phyloP scores from a whole-genome alignment of 1,284 basidiomycete species.

The Ustilago trichophora region DNA sequence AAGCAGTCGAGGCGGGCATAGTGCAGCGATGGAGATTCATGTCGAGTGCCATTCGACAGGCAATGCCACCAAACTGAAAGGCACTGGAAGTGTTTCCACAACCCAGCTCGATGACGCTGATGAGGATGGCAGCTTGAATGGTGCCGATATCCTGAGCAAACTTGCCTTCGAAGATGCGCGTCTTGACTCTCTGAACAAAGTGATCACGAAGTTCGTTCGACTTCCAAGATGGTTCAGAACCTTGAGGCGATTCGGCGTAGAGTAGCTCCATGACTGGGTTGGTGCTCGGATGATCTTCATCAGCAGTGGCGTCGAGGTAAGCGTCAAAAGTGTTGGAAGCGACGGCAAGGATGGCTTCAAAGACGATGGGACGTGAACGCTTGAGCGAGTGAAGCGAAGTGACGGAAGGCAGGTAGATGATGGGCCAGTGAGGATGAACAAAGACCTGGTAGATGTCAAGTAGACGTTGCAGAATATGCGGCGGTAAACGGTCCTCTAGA shows the following conservation, averaged over 20 bases:
- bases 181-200: constrained; percentile 39
- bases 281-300: constrained; percentile 7
- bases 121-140: constrained; percentile 47
- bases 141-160: constrained; percentile 30
- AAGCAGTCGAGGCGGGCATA: background rate
- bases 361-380: constrained; percentile 33
- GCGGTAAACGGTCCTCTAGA: constrained; percentile 33
- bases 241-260: constrained; percentile 20
- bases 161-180: constrained; percentile 41
- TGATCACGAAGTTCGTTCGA: constrained; percentile 39
- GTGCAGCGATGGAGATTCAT: constrained; percentile 43
- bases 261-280: constrained; percentile 25
- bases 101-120: constrained; percentile 47
- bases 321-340: constrained; percentile 48
- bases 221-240: constrained; percentile 18
- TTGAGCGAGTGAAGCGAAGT: constrained; percentile 41
- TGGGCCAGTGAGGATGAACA: constrained; percentile 53
- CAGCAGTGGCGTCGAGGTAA: constrained; percentile 16
- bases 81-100: constrained; percentile 40
- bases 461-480: constrained; percentile 27
- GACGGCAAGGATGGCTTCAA: constrained; percentile 46
- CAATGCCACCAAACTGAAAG: constrained; percentile 49
- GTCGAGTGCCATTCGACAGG: constrained; percentile 47
- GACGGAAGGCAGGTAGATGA: constrained; percentile 51
- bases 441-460: constrained; percentile 47